Conservation (phyloP, 352 stramenopile genomes). For the Pilasporangium apinafurcum region DNA sequence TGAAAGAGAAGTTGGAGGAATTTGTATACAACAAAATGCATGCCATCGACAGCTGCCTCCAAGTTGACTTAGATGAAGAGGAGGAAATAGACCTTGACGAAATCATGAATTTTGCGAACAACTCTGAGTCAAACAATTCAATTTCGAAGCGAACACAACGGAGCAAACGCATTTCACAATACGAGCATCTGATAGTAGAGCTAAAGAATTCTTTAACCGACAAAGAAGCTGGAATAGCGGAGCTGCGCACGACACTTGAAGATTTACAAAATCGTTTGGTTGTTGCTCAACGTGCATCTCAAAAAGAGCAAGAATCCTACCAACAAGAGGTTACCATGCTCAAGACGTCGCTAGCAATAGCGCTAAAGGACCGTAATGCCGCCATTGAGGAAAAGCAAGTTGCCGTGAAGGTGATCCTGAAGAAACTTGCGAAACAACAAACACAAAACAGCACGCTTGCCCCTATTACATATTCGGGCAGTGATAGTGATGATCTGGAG, state of each 20-base stretch:
- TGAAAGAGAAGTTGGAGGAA: conserved; percentile 31
- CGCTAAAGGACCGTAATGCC: conserved; percentile 31
- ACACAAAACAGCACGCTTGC: not conserved
- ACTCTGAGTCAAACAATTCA: not conserved
- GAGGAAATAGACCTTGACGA: conserved; percentile 40
- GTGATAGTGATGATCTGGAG: conserved; percentile 1
- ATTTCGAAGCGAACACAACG: not conserved
- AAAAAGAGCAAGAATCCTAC: conserved; percentile 35
- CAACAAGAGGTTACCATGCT: conserved; percentile 29
- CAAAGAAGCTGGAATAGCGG: conserved; percentile 27
- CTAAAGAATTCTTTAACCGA: conserved; percentile 47
- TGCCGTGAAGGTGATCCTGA: conserved; percentile 34
- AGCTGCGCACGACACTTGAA: conserved; percentile 21
- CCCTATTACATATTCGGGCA: not conserved
- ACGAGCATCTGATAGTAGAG: conserved; percentile 65
- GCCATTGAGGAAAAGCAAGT: conserved; percentile 60
- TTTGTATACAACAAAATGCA: conserved; percentile 22
- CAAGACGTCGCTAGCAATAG: conserved; percentile 34
- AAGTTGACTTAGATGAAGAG: conserved; percentile 49
- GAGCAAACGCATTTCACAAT: conserved; percentile 29
- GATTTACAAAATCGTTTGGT: conserved; percentile 28
- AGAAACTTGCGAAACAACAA: conserved; percentile 14
- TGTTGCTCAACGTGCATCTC: conserved; percentile 22
- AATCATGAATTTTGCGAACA: conserved; percentile 26
- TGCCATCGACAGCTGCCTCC: conserved; percentile 22